Conservation (phyloP, 345 rosid genomes). For the Sonneratia caseolaris region DNA sequence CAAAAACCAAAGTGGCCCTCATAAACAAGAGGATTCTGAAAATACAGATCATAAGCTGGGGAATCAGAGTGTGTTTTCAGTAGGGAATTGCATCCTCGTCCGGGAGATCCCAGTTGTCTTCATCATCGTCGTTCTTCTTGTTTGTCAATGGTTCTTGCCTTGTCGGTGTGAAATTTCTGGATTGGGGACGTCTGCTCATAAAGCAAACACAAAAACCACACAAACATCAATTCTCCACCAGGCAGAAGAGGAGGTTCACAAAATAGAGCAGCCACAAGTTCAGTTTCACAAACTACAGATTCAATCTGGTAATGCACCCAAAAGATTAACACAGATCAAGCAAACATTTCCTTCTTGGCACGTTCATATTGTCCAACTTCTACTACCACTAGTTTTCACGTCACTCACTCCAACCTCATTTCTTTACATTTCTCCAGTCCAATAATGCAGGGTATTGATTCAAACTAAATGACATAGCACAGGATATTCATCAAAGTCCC, state of each 20-base stretch:
- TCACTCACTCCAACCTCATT: neutral
- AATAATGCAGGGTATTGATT: neutral
- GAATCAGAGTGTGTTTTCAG: neutral
- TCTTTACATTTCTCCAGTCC: neutral
- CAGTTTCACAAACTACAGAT: neutral
- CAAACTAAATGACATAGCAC: neutral
- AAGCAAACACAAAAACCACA: neutral
- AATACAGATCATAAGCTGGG: neutral
- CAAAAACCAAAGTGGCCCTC: neutral
- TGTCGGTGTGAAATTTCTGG: slow-evolving; percentile 1
- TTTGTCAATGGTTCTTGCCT: neutral
- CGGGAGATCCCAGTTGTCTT: slow-evolving; percentile 22
- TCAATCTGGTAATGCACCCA: neutral
- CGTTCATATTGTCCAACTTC: neutral
- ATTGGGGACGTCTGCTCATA: slow-evolving; percentile 9
- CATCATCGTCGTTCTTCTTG: slow-evolving; percentile 17
- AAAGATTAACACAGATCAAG: neutral
- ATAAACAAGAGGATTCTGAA: neutral
- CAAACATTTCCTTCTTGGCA: neutral
- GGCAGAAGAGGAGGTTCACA: neutral
- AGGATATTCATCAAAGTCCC: neutral
- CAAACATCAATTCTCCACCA: neutral
- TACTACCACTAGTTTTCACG: neutral
- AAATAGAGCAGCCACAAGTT: neutral
- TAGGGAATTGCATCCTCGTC: slow-evolving; percentile 10